Base-by-base conservation (phyloP, 2,329 filamentous ascomycete genomes). In the Aspergillus pseudonomiae region DNA sequence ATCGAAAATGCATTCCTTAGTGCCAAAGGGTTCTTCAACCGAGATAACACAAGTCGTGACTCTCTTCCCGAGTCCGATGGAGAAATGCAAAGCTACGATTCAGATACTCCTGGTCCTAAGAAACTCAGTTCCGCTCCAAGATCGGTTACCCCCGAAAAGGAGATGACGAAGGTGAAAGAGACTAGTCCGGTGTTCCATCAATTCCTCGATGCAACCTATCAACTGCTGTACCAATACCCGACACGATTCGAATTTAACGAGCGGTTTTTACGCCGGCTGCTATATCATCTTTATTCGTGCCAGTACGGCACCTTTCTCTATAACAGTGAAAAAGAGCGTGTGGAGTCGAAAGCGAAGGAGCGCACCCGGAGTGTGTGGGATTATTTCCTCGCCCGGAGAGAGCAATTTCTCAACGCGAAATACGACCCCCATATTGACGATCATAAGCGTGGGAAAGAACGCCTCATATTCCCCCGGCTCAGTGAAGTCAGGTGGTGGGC, bases 231-330 rank as follows among this genome's bases (percentile, higher is more conserved):
- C 65, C 95, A 98, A 75, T 84, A 94, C 71, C 93, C 93, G 0
- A 91, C 88, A 7, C 90, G 94, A 0, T 99, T 99, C 74, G 94
- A 99, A 76, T 99, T 93, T 79, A 98, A 96, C 70, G 95, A 98
- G 76, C 89, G 94, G 5, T 98, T 99, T 77, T 81, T 99, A 7
- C 87, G 93, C 30, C 88, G 95, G 24, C 82, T 99, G 3, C 83
- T 98, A 1, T 99, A 98, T 74, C 95, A 99, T 75, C 85, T 96
- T 1, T 94, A 98, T 75, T 94, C 94, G 0, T 97, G 94, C 69
- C 95, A 99, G 75, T 99, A 97, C 67, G 95, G 95, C 53, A 97
- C 94, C 0, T 99, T 99, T 75, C 84, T 99, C 6, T 97, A 92
- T 79, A 97, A 99, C 79, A 96, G 88, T 61, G 95, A 99, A 77